phyloP scores from a whole-genome alignment of 2,329 filamentous ascomycete species.

The Aspergillus proliferans region DNA sequence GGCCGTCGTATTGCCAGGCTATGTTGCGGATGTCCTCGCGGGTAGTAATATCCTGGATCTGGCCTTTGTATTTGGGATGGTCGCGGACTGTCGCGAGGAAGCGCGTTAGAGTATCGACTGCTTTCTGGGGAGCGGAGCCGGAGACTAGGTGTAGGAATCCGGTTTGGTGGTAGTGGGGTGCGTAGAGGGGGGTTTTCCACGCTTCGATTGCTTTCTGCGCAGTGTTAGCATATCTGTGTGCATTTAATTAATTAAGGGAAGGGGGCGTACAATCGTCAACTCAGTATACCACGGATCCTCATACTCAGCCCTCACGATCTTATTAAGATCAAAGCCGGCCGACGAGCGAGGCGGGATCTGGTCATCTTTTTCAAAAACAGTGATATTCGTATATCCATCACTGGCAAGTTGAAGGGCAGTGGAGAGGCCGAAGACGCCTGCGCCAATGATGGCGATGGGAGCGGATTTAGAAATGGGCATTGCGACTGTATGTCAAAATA shows the following conservation, averaged over 20 bases:
- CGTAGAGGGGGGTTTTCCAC: constrained; percentile 50
- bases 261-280: constrained; percentile 42
- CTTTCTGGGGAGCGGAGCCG: constrained; percentile 43
- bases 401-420: constrained; percentile 44
- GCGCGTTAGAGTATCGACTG: constrained; percentile 41
- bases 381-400: constrained; percentile 42
- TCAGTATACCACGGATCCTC: constrained; percentile 53
- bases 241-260: not conserved
- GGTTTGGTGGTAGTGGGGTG: constrained; percentile 48
- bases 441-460: constrained; percentile 36
- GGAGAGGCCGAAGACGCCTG: constrained; percentile 48
- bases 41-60: constrained; percentile 30
- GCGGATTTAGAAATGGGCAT: constrained; percentile 7
- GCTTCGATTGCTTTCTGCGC: constrained; percentile 46
- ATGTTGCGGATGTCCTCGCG: constrained; percentile 35
- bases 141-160: constrained; percentile 50
- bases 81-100: constrained; percentile 35
- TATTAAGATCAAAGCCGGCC: constrained; percentile 56
- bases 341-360: constrained; percentile 47
- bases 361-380: constrained; percentile 42
- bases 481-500: not conserved
- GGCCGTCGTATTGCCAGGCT: constrained; percentile 46
- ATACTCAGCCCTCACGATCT: constrained; percentile 56
- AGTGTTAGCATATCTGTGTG: not conserved
- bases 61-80: constrained; percentile 29